These are phyloP conservation scores for Amanita pallidorosea DNA, from an alignment of 768 basidiomycete species.

Conservation along the genomic window DNA sequence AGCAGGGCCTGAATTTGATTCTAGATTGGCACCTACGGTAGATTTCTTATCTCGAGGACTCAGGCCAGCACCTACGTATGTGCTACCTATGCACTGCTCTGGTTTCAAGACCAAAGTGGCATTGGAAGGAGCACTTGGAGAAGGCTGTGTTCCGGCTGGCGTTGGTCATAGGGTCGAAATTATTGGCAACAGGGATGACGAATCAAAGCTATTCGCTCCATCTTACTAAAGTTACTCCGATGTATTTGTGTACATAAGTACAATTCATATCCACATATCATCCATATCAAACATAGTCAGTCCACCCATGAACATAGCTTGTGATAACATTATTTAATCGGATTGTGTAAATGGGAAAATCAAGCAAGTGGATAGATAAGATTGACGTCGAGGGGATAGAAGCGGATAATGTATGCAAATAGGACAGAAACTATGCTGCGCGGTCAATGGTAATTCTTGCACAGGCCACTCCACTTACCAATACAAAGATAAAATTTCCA, in stretches of 20 bases:
- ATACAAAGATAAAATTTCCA: constrained; percentile 6
- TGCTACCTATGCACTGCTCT: constrained; percentile 81
- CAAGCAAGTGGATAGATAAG: neutral
- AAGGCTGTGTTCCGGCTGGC: constrained; percentile 70
- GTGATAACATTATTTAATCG: neutral
- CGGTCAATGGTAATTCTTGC: neutral
- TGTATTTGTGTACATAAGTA: neutral
- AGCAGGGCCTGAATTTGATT: constrained; percentile 53
- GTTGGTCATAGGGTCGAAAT: constrained; percentile 60
- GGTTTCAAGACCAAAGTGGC: constrained; percentile 72
- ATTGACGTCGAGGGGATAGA: neutral
- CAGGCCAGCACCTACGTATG: constrained; percentile 51
- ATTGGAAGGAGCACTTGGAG: constrained; percentile 57
- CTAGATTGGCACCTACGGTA: constrained; percentile 60
- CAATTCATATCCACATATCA: constrained; percentile 3
- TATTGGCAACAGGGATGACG: constrained; percentile 32
- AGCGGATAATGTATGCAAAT: constrained; percentile 1
- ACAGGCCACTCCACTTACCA: neutral
- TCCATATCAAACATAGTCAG: neutral
- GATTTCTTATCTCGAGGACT: constrained; percentile 55
- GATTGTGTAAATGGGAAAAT: neutral
- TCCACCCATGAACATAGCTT: neutral
- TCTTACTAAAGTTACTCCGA: constrained; percentile 11
- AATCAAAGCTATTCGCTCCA: constrained; percentile 25
- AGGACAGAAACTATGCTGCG: neutral